Base-by-base conservation (phyloP, 2,329 filamentous ascomycete genomes). In the Colletotrichum spinosum region DNA sequence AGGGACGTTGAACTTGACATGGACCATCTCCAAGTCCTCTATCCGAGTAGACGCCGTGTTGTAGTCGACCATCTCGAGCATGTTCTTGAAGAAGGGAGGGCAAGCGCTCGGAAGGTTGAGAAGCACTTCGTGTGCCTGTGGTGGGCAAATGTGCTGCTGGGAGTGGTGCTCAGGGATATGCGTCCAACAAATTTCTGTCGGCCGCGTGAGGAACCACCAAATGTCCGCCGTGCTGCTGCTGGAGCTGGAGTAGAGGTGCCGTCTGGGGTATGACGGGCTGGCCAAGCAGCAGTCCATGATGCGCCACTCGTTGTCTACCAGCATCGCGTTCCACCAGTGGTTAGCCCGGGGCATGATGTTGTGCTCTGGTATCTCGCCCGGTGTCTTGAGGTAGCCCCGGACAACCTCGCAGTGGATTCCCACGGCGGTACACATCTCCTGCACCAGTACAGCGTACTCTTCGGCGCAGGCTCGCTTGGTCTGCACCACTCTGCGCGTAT, bases 311-410 rank as follows among this genome's bases (percentile, higher is more conserved):
- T 92, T 91, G 76, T 99, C 96, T 8, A 97, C 90, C 41, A 97
- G 81, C 15, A 98, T 93, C 1, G 93, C 90, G 71, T 99, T 99
- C 96, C 96, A 99, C 89, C 92, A 98, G 79, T 99, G 96, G 73
- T 99, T 99, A 0, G 95, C 86, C 37, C 90, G 88, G n/a, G 93
- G 92, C 76, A 95, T 88, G 63, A 91, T 90, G 67, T 92, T 92
- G 48, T 94, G 83, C 71, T 98, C 94, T 1, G 91, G 83, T 8
- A 90, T 81, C 72, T 98, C 96, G 1, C 95, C 95, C 0, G 96
- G 96, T 1, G 87, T 85, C 76, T 99, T 99, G 60, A 99, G 87
- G 74, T 96, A 98, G 1, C 96, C 96, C 65, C 90, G 88, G 12
- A 99, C 88, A 17, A 97, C 85, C 75, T 98, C 95, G 41, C 92